phyloP scores from a whole-genome alignment of 2,329 filamentous ascomycete genomes.

The Fusarium mundagurra region DNA sequence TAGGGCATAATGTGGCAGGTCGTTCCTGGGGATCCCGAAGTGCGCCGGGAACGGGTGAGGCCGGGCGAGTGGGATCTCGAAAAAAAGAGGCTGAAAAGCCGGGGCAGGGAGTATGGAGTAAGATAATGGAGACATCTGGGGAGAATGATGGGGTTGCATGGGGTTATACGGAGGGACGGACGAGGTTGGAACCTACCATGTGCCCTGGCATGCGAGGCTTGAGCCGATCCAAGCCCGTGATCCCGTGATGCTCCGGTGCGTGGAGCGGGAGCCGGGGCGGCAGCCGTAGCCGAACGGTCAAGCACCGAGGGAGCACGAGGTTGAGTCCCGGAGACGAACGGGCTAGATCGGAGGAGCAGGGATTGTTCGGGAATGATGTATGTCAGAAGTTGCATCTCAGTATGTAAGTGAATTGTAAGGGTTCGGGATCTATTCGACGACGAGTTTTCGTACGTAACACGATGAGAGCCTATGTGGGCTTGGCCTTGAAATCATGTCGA shows the following conservation, averaged over 20 bases:
- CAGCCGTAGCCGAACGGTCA: slow-evolving; percentile 43
- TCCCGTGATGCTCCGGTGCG: slow-evolving; percentile 45
- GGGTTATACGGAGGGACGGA: slow-evolving; percentile 29
- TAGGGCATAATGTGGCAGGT: slow-evolving; percentile 24
- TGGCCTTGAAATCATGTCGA: slow-evolving; percentile 8
- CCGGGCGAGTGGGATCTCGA: slow-evolving; percentile 39
- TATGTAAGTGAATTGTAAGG: slow-evolving; percentile 22
- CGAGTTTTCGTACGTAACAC: slow-evolving; percentile 19
- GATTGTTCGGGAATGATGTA: slow-evolving; percentile 29
- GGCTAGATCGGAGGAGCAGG: slow-evolving; percentile 41
- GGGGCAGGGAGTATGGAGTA: slow-evolving; percentile 36
- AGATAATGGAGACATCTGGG: slow-evolving; percentile 32
- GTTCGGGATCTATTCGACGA: slow-evolving; percentile 15
- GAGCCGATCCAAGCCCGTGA: slow-evolving; percentile 43
- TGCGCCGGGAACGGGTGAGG: slow-evolving; percentile 40
- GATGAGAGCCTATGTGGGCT: slow-evolving; percentile 6
- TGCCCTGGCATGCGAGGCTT: slow-evolving; percentile 34
- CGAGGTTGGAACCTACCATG: slow-evolving; percentile 7
- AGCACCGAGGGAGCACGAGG: slow-evolving; percentile 16
- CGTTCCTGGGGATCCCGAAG: slow-evolving; percentile 45
- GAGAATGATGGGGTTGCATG: slow-evolving; percentile 26
- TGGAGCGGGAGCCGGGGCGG: slow-evolving; percentile 39
- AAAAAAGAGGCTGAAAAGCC: slow-evolving; percentile 42
- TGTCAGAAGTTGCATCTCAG: slow-evolving; percentile 10
- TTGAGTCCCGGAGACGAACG: slow-evolving; percentile 31